Evolutionary conservation across 2,329 filamentous ascomycete species (phyloP).

Genomic region (Aspergillus calidoustus): DNA sequence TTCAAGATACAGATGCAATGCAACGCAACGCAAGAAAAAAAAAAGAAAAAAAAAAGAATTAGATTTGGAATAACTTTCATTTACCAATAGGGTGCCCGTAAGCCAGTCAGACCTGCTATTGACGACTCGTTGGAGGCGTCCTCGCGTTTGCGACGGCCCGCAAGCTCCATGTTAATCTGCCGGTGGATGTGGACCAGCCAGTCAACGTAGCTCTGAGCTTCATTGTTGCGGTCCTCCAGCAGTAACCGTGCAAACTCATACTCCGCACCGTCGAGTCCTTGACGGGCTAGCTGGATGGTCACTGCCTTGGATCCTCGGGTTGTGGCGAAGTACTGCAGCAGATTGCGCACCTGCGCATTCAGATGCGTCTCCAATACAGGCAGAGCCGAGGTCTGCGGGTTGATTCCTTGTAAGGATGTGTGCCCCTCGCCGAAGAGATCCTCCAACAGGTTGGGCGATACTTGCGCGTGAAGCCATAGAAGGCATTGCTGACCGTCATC

Average conservation of each 20-base stretch:
- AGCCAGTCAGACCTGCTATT: constrained; percentile 50
- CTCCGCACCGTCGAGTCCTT: constrained; percentile 92
- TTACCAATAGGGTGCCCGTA: constrained; percentile 53
- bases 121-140: constrained; percentile 48
- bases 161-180: constrained; percentile 83
- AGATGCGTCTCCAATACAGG: constrained; percentile 89
- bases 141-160: constrained; percentile 55
- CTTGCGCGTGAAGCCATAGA: constrained; percentile 89
- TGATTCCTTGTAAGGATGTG: constrained; percentile 72
- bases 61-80: constrained; percentile 14
- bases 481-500: constrained; percentile 94
- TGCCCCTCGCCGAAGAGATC: constrained; percentile 86
- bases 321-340: constrained; percentile 81
- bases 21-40: constrained; percentile 10
- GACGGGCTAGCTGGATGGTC: constrained; percentile 85
- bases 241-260: constrained; percentile 93
- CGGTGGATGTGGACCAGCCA: constrained; percentile 97
- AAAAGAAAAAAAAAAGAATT: constrained; percentile 8
- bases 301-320: constrained; percentile 85
- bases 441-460: constrained; percentile 85
- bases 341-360: constrained; percentile 92
- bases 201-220: constrained; percentile 97
- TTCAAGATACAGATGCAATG: constrained; percentile 17
- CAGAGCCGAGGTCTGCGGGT: constrained; percentile 78
- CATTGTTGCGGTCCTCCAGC: constrained; percentile 94